These are phyloP conservation scores for Pleurotus tuoliensis DNA, from an alignment of 768 basidiomycete species.

Conservation along the genomic window DNA sequence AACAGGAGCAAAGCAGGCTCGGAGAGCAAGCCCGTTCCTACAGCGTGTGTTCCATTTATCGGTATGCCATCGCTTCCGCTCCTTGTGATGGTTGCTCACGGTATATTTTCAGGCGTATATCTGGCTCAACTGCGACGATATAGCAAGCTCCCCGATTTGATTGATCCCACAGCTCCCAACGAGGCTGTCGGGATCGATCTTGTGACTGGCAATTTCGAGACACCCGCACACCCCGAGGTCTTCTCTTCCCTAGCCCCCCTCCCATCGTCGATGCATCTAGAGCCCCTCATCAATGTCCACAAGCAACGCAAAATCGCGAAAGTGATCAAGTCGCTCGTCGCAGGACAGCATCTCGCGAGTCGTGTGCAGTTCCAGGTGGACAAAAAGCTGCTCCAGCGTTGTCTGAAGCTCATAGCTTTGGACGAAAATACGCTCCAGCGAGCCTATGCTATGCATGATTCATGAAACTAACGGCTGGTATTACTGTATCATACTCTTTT, in stretches of 20 bases:
- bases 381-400: constrained; percentile 73
- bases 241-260: constrained; percentile 70
- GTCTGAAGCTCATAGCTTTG: constrained; percentile 66
- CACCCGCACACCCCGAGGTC: constrained; percentile 74
- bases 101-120: constrained; percentile 56
- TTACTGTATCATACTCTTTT: background rate
- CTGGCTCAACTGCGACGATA: constrained; percentile 65
- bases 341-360: constrained; percentile 79
- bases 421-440: constrained; percentile 52
- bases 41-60: constrained; percentile 79
- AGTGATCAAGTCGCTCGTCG: constrained; percentile 76
- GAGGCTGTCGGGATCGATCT: constrained; percentile 64
- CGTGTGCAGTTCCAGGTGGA: constrained; percentile 67
- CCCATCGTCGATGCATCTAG: constrained; percentile 73
- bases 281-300: constrained; percentile 85
- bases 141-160: constrained; percentile 69
- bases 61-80: constrained; percentile 36
- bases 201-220: constrained; percentile 56
- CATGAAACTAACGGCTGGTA: constrained; percentile 8
- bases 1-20: constrained; percentile 38
- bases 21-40: constrained; percentile 36
- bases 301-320: constrained; percentile 81
- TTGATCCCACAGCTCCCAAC: constrained; percentile 79
- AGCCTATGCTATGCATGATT: constrained; percentile 27
- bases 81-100: too few relatives aligned